A percentile compares a stretch with the other conserved stretches of the same genome.
Evolutionary conservation across 176 grass and related monocot genomes (phyloP).

Genomic region (Bromus sterilis): DNA sequence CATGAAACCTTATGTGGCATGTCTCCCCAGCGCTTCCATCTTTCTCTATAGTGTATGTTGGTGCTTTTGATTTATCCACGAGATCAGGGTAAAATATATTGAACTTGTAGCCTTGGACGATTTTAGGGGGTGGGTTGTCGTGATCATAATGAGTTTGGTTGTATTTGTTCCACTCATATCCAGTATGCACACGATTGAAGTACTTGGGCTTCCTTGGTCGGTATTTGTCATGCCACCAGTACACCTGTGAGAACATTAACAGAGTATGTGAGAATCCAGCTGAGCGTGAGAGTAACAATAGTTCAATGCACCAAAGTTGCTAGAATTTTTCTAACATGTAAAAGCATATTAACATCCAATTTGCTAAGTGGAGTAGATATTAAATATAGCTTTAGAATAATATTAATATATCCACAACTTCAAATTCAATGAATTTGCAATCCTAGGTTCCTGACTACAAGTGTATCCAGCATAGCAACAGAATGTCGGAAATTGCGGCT

Average conservation of each 20-base stretch:
- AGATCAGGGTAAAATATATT: slow-evolving; percentile 99
- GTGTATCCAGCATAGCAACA: background rate
- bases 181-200: slow-evolving; percentile 96
- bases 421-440: slow-evolving; percentile 1
- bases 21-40: slow-evolving; percentile 82
- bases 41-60: slow-evolving; percentile 83
- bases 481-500: background rate
- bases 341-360: background rate
- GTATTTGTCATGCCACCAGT: slow-evolving; percentile 99
- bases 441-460: background rate
- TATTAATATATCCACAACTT: background rate
- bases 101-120: slow-evolving; percentile 98
- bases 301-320: background rate
- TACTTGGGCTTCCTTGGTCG: slow-evolving; percentile 94
- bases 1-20: slow-evolving; percentile 86
- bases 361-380: background rate
- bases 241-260: slow-evolving; percentile 46
- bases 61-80: slow-evolving; percentile 88
- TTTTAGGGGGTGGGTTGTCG: slow-evolving; percentile 91
- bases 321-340: background rate
- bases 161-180: slow-evolving; percentile 99
- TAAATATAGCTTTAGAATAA: background rate
- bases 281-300: background rate
- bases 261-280: background rate
- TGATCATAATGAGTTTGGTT: slow-evolving; percentile 98